Conservation (phyloP, 2,329 filamentous ascomycete genomes). For the Verticillium longisporum region DNA sequence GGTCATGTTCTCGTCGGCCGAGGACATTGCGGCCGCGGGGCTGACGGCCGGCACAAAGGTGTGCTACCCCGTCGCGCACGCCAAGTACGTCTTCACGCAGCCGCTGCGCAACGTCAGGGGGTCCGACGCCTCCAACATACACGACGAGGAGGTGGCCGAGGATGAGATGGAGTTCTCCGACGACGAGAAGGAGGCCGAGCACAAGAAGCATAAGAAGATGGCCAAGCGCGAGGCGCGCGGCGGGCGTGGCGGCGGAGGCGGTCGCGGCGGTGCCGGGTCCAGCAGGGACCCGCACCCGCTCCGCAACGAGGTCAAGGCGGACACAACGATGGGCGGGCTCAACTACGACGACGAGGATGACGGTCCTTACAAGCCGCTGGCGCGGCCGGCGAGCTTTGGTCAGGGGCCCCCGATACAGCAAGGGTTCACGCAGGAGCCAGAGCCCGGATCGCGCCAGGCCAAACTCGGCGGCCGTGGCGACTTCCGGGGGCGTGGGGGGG, state of each 20-base stretch:
- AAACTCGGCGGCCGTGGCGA: constrained; percentile 35
- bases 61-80: constrained; percentile 74
- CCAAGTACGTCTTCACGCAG: constrained; percentile 81
- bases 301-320: constrained; percentile 30
- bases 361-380: constrained; percentile 64
- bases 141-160: constrained; percentile 82
- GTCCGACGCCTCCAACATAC: constrained; percentile 88
- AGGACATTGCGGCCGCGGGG: constrained; percentile 61
- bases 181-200: constrained; percentile 85
- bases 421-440: constrained; percentile 32
- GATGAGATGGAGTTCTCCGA: constrained; percentile 95
- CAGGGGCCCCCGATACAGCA: constrained; percentile 39
- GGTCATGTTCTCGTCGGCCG: constrained; percentile 63
- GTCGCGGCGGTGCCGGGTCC: constrained; percentile 16
- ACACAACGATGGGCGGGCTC: constrained; percentile 32
- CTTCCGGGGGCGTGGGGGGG: constrained; percentile 35
- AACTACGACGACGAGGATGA: constrained; percentile 65
- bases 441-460: constrained; percentile 18
- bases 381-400: constrained; percentile 59
- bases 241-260: constrained; percentile 24
- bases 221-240: constrained; percentile 48
- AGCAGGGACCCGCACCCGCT: constrained; percentile 31
- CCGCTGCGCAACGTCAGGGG: constrained; percentile 73
- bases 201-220: constrained; percentile 63
- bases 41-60: constrained; percentile 64